A percentile compares a stretch with the other conserved stretches of the same genome.
phyloP scores from a whole-genome alignment of 1,284 basidiomycete genomes.

The Tilletia walkeri region DNA sequence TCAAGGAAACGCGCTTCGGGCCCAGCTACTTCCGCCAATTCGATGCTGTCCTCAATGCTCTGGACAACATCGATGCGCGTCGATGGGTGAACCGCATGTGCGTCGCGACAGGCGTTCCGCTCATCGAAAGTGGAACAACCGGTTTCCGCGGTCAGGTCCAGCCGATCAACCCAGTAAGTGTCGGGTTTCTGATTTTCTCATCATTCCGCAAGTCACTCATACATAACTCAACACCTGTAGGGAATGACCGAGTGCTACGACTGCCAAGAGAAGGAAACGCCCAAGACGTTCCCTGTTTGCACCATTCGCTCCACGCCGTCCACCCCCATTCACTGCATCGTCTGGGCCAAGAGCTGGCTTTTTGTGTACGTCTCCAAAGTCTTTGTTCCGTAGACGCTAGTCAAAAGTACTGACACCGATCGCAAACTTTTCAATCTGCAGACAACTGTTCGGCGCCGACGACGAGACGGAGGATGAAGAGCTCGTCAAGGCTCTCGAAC shows the following conservation, averaged over 20 bases:
- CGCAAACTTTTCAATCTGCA: constrained; percentile 50
- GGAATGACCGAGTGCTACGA: constrained; percentile 51
- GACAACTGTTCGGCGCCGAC: constrained; percentile 85
- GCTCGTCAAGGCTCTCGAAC: constrained; percentile 78
- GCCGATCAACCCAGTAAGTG: constrained; percentile 61
- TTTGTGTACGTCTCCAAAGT: constrained; percentile 70
- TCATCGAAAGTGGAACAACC: constrained; percentile 94
- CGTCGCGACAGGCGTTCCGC: constrained; percentile 80
- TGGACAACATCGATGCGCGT: constrained; percentile 71
- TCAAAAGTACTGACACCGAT: neutral
- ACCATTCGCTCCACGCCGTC: constrained; percentile 97
- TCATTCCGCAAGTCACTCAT: neutral
- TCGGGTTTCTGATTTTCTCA: neutral
- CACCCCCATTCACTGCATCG: constrained; percentile 96
- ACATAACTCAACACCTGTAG: constrained; percentile 12
- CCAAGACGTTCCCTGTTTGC: constrained; percentile 94
- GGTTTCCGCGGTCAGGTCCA: constrained; percentile 80
- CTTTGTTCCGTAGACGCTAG: neutral
- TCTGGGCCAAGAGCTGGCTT: constrained; percentile 99
- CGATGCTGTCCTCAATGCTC: constrained; percentile 89
- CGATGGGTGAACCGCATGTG: constrained; percentile 81
- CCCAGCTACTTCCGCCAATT: constrained; percentile 84
- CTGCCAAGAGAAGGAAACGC: constrained; percentile 68
- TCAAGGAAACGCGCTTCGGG: constrained; percentile 89
- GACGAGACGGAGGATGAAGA: constrained; percentile 76